A percentile compares a stretch with the other conserved stretches of the same genome.
These are phyloP conservation scores for Forsythia suspensa DNA, from an alignment of 257 asterid species.

Conservation along the genomic window DNA sequence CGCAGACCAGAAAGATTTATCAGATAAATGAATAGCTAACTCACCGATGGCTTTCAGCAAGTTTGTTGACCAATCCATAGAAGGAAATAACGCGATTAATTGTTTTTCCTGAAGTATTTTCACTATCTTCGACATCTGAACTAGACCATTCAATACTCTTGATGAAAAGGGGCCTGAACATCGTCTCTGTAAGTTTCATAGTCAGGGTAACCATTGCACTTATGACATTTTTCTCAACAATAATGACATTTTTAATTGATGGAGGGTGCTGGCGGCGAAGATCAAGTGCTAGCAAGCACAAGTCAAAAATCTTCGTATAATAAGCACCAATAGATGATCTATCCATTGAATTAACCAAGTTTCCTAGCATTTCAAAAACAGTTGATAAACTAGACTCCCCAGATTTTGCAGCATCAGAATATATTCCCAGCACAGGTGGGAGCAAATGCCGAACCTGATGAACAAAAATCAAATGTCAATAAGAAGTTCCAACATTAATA, in stretches of 20 bases:
- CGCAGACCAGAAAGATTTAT: neutral
- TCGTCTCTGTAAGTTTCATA: conserved; percentile 80
- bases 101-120: conserved; percentile 32
- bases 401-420: conserved; percentile 54
- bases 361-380: conserved; percentile 70
- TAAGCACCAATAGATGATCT: conserved; percentile 65
- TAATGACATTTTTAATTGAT: conserved; percentile 51
- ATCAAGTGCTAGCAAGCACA: conserved; percentile 90
- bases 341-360: conserved; percentile 72
- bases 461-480: conserved; percentile 17
- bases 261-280: conserved; percentile 67
- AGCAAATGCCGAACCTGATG: conserved; percentile 82
- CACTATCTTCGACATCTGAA: conserved; percentile 46
- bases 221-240: conserved; percentile 71
- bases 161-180: conserved; percentile 81
- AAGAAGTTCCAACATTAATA: neutral
- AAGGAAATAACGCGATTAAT: conserved; percentile 70
- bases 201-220: conserved; percentile 62
- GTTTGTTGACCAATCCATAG: conserved; percentile 74
- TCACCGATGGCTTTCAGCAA: conserved; percentile 84
- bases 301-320: conserved; percentile 72
- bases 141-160: conserved; percentile 92
- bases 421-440: conserved; percentile 64
- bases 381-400: conserved; percentile 72
- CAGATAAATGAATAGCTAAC: conserved; percentile 22